Conservation (phyloP, 495 filamentous ascomycete genomes). For the Pseudomonodictys pantanalensis region DNA sequence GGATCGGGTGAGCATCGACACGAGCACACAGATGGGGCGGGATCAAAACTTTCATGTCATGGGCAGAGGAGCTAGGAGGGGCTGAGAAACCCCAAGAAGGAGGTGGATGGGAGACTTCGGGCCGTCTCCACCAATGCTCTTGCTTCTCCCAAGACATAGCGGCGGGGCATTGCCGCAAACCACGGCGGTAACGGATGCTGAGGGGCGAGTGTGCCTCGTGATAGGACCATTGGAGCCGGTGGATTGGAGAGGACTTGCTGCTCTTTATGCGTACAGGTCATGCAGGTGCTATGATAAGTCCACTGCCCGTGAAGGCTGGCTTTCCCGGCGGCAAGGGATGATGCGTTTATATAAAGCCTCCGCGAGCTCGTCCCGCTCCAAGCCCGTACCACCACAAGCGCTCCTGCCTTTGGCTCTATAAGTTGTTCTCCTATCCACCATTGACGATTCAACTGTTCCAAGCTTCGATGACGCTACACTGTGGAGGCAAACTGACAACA, state of each 20-base stretch:
- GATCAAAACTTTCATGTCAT: slow-evolving; percentile 2
- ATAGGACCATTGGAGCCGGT: not conserved
- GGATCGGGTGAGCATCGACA: slow-evolving; percentile 5
- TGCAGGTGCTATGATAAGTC: not conserved
- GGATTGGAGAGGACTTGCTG: slow-evolving; percentile 1
- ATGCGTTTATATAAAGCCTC: slow-evolving; percentile 7
- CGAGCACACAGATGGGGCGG: slow-evolving; percentile 3
- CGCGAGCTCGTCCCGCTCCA: slow-evolving; percentile 6
- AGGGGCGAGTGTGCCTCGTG: not conserved
- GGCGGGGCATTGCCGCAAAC: slow-evolving; percentile 4
- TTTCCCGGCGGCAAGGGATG: slow-evolving; percentile 7
- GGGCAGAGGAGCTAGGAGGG: not conserved
- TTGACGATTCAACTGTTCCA: not conserved
- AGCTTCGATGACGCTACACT: slow-evolving; percentile 1
- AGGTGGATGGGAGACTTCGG: slow-evolving; percentile 5
- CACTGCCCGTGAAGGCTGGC: not conserved
- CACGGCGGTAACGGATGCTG: slow-evolving; percentile 1
- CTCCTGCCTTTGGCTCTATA: not conserved
- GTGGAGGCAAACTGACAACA: slow-evolving; percentile 4
- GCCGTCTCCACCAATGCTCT: slow-evolving; percentile 10
- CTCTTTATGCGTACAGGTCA: slow-evolving; percentile 15
- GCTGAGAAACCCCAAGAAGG: not conserved
- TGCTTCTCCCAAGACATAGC: not conserved
- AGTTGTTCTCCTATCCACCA: slow-evolving; percentile 1
- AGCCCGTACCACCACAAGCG: not conserved